Evolutionary conservation across 2,329 filamentous ascomycete genomes (phyloP).

Genomic region (Colletotrichum euphorbiae): DNA sequence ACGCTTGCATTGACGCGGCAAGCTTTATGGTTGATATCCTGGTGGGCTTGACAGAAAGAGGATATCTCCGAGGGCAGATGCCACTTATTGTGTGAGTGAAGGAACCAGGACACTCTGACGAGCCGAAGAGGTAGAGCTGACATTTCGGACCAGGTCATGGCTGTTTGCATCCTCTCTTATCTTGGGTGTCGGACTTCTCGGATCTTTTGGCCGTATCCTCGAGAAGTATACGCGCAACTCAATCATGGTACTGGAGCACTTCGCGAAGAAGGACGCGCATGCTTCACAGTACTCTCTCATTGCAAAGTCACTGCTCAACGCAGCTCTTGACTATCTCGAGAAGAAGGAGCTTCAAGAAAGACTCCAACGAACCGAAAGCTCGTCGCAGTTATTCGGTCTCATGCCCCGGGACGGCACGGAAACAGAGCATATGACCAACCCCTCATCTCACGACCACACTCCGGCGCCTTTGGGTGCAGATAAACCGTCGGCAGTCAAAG

Average conservation of each 20-base stretch:
- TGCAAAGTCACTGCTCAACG: slow-evolving; percentile 61
- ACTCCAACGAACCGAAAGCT: slow-evolving; percentile 60
- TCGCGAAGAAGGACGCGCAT: slow-evolving; percentile 61
- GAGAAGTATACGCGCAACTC: slow-evolving; percentile 62
- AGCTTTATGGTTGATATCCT: slow-evolving; percentile 65
- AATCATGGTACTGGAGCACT: slow-evolving; percentile 61
- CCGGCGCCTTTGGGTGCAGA: slow-evolving; percentile 8
- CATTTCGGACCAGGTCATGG: slow-evolving; percentile 57
- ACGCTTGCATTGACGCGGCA: slow-evolving; percentile 67
- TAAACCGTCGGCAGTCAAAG: not conserved
- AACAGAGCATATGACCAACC: slow-evolving; percentile 12
- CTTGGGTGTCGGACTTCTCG: slow-evolving; percentile 62
- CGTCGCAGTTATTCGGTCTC: slow-evolving; percentile 63
- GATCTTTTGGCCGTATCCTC: slow-evolving; percentile 63
- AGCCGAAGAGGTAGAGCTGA: not conserved
- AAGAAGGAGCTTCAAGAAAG: slow-evolving; percentile 60
- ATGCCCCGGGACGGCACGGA: slow-evolving; percentile 50
- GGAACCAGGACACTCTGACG: not conserved
- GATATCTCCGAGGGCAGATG: slow-evolving; percentile 56
- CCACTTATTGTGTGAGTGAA: slow-evolving; percentile 63
- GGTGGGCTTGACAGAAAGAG: slow-evolving; percentile 56
- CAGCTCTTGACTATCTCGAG: slow-evolving; percentile 60
- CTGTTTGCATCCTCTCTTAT: slow-evolving; percentile 65
- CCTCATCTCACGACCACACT: slow-evolving; percentile 30
- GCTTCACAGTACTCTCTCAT: slow-evolving; percentile 66